Conservation (phyloP, 1,284 basidiomycete species). For the Trametes hirsuta region DNA sequence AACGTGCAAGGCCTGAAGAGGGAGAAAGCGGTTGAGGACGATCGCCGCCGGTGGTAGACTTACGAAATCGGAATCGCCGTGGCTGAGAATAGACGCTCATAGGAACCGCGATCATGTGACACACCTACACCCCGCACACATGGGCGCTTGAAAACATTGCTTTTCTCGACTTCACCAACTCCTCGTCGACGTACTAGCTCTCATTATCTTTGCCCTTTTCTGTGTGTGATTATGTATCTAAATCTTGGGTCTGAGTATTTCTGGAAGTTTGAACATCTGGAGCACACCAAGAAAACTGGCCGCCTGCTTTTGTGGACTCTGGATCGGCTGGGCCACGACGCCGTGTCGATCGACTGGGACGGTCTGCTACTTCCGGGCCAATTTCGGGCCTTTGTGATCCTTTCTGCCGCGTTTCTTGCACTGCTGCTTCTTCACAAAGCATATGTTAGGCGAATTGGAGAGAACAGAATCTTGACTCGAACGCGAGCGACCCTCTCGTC, state of each 20-base stretch:
- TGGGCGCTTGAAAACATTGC: background rate
- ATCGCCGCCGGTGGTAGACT: background rate
- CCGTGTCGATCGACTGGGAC: too few species aligned
- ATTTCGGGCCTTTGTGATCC: too few species aligned
- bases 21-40: background rate
- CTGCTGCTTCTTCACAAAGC: background rate
- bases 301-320: too few species aligned
- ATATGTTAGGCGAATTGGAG: background rate
- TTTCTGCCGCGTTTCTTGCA: background rate
- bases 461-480: background rate
- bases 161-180: background rate
- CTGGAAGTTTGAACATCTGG: too few species aligned
- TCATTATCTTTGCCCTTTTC: too few species aligned
- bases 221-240: too few species aligned
- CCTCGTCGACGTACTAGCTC: too few species aligned
- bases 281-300: too few species aligned
- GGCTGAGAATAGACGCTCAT: background rate
- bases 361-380: background rate
- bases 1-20: background rate
- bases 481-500: slow-evolving; percentile 32
- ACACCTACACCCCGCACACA: background rate
- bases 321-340: too few species aligned
- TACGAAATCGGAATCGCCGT: background rate
- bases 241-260: too few species aligned
- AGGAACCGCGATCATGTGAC: slow-evolving; percentile 6